Evolutionary conservation across 2,329 filamentous ascomycete genomes (phyloP), one percentile per base, ranked within the genome.

Genomic region (Colletotrichum horii): DNA sequence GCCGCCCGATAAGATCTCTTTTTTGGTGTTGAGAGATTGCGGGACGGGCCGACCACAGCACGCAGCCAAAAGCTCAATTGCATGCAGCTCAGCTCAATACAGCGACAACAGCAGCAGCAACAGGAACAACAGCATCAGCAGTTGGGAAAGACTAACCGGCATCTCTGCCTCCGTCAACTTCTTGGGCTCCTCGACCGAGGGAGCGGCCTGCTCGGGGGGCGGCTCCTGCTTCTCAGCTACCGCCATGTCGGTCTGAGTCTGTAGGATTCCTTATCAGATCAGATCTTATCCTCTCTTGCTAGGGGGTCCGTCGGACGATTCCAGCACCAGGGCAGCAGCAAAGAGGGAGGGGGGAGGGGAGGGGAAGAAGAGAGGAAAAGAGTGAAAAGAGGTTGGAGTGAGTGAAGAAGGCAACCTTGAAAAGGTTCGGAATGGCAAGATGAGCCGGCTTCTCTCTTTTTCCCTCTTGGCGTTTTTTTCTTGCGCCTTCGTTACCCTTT

Each of bases 61-160:
- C 64, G 66, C 56, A 48, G 5, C 22, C n/a, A 30, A 43, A 14
- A 62, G 28, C 55, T 52, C 43, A 22, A 52, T 52, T 3, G 43
- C 16, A 28, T 24, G 55, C 66, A 61, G 56, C 67, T 3, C 67
- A 70, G 58, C 66, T 43, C 58, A 24, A 22, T 15, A 52, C 43
- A 52, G 43, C 43, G 43, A 52, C n/a, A 52, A 52, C 43, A 52
- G 1, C n/a, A 2, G 11, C 30, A 32, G 30, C 3, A 32, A 32
- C 30, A 32, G 3, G 9, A 32, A 12, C 30, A 32, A 32, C 9
- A 32, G 11, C 30, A 32, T n/a, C 43, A 28, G n/a, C 66, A 3
- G 7, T 19, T 64, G 43, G 71, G 67, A 66, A 71, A 61, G 71
- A 74, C 71, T 71, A 66, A 74, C 71, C 71, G 71, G 58, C 71